phyloP scores from a whole-genome alignment of 2,329 filamentous ascomycete species.

The Aulographum hederae region DNA sequence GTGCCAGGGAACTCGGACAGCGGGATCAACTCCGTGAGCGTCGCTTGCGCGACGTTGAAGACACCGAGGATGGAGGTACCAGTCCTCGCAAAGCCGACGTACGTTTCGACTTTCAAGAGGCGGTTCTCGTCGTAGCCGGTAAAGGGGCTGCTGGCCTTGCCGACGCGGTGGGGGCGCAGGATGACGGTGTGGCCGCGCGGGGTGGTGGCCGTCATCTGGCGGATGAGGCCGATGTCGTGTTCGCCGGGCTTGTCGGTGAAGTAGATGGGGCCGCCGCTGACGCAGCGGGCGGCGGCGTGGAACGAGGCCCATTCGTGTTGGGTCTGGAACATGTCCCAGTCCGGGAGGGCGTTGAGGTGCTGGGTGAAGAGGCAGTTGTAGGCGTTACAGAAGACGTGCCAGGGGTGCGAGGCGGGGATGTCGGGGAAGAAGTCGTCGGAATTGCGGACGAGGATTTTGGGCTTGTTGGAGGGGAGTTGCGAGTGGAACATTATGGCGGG shows the following conservation, averaged over 20 bases:
- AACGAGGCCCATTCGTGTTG: slow-evolving; percentile 55
- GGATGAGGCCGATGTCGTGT: slow-evolving; percentile 58
- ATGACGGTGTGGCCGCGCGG: slow-evolving; percentile 58
- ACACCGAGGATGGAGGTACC: slow-evolving; percentile 65
- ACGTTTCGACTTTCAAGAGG: slow-evolving; percentile 62
- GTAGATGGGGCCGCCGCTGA: slow-evolving; percentile 84
- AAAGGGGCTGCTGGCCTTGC: slow-evolving; percentile 57
- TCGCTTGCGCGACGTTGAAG: slow-evolving; percentile 57
- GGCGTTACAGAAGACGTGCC: slow-evolving; percentile 91
- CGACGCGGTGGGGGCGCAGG: slow-evolving; percentile 58
- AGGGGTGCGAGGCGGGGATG: slow-evolving; percentile 62
- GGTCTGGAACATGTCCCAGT: slow-evolving; percentile 64
- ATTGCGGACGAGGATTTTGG: slow-evolving; percentile 61
- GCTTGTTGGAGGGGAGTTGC: slow-evolving; percentile 59
- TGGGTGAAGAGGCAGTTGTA: slow-evolving; percentile 72
- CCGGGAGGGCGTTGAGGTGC: slow-evolving; percentile 71
- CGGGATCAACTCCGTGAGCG: slow-evolving; percentile 49
- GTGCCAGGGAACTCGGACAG: slow-evolving; percentile 59
- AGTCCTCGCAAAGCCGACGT: slow-evolving; percentile 47
- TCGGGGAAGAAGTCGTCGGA: slow-evolving; percentile 87
- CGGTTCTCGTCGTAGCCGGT: slow-evolving; percentile 54
- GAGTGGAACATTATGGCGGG: slow-evolving; percentile 76
- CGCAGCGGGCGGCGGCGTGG: slow-evolving; percentile 75
- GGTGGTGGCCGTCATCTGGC: slow-evolving; percentile 64
- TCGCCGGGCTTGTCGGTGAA: slow-evolving; percentile 80